phyloP scores from a whole-genome alignment of 2,329 filamentous ascomycete species.

The Acephala macrosclerotiorum region DNA sequence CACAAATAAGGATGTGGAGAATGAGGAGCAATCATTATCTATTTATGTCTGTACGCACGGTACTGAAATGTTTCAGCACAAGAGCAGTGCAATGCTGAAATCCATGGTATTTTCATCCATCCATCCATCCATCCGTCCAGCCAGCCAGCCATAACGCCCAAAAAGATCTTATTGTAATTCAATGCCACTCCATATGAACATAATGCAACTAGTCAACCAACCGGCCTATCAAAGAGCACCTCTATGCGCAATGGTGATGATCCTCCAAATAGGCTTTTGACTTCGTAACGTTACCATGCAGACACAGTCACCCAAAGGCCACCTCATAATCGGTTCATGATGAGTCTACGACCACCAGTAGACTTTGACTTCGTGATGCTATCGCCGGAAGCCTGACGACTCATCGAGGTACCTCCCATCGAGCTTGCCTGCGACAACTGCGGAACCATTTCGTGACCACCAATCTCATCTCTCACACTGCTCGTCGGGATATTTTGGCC shows the following conservation, averaged over 20 bases:
- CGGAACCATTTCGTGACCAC: constrained; percentile 30
- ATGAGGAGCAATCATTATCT: background rate
- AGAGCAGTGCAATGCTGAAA: background rate
- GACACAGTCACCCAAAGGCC: background rate
- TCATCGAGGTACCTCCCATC: constrained; percentile 24
- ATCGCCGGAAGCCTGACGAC: constrained; percentile 25
- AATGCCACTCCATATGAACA: background rate
- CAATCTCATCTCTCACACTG: constrained; percentile 28
- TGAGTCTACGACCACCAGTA: background rate
- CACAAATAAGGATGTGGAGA: background rate
- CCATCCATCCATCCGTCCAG: background rate
- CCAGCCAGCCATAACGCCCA: background rate
- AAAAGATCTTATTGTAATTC: background rate
- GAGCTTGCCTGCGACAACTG: constrained; percentile 26
- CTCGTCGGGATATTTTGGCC: constrained; percentile 9
- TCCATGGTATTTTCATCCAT: constrained; percentile 5
- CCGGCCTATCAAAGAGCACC: background rate
- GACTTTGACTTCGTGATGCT: constrained; percentile 12
- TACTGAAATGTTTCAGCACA: background rate
- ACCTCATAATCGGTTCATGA: background rate
- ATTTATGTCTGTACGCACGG: background rate
- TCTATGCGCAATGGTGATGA: background rate
- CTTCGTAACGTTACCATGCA: constrained; percentile 16
- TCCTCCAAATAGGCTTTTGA: background rate
- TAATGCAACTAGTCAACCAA: background rate